Evolutionary conservation across 2,329 filamentous ascomycete genomes (phyloP), one percentile per base, ranked within the genome.

Genomic region (Stylonectria norvegica): DNA sequence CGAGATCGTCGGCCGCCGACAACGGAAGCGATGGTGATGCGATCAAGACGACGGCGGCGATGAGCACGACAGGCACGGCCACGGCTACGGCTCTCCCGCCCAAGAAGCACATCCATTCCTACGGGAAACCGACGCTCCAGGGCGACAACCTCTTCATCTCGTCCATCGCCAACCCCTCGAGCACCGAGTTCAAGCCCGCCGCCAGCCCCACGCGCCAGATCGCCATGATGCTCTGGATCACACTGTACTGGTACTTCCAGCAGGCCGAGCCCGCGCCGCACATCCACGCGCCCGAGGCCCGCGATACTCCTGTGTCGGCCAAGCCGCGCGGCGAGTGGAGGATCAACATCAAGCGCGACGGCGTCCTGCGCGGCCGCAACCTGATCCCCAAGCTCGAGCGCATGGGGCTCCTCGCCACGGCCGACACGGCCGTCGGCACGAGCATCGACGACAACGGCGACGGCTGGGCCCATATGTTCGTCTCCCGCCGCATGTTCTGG

Each of bases 201-300:
- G 81, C 75, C 11, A 95, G 89, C 47, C 88, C 88, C 0, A 93
- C 89, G 1, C 76, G 90, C 31, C 87, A 95, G 67, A 87, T 95
- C 45, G 91, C 91, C 51, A 89, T 96, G 87, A 95, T 96, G 85
- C 75, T 97, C 5, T 97, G 89, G 87, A 81, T 89, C 22, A 90
- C 89, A 1, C 71, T 97, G 29, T 95, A 89, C 71, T 97, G 91
- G 91, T 97, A 97, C 70, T 97, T 96, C 56, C 90, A 96, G 67
- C 88, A 95, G 63, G 76, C 81, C 1, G 76, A 84, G 53, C 91
- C 91, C 0, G 71, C 76, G 16, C 72, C 77, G 1, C 75, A 79
- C 35, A 59, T 93, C 22, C 72, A 73, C 14, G 86, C 79, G 5
- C 69, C 79, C 5, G 71, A 77, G 0, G 86, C 83, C 1, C 76